Evolutionary conservation across 345 rosid genomes (phyloP).

Genomic region (Syzygium aromaticum): DNA sequence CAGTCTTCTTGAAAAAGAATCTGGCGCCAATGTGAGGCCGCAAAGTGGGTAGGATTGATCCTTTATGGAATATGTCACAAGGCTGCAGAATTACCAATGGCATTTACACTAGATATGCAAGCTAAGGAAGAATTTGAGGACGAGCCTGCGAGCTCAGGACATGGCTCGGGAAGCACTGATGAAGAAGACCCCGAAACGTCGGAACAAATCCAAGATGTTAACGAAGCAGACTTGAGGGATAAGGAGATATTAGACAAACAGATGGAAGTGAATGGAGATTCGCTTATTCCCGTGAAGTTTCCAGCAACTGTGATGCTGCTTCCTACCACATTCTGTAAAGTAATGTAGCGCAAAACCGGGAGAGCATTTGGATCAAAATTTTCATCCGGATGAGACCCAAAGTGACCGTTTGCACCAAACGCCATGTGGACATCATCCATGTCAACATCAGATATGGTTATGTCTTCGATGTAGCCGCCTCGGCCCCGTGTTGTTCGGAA

Average conservation of each 20-base stretch:
- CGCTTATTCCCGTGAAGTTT: constrained; percentile 60
- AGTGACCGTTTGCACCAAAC: constrained; percentile 45
- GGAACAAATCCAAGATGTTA: constrained; percentile 58
- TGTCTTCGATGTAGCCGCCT: constrained; percentile 69
- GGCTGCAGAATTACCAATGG: constrained; percentile 26
- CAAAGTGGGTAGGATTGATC: constrained; percentile 11
- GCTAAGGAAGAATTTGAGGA: constrained; percentile 17
- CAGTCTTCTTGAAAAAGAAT: constrained; percentile 31
- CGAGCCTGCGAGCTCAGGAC: constrained; percentile 39
- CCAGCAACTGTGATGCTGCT: constrained; percentile 50
- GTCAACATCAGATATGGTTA: constrained; percentile 38
- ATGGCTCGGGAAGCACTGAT: constrained; percentile 60
- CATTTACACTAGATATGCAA: constrained; percentile 12
- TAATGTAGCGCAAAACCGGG: constrained; percentile 37
- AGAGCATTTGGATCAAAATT: constrained; percentile 61
- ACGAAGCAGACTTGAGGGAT: constrained; percentile 18
- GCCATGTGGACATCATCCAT: constrained; percentile 34
- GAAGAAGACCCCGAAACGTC: constrained; percentile 64
- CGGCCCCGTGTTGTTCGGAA: constrained; percentile 74
- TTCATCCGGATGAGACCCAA: constrained; percentile 80
- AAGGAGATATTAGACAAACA: constrained; percentile 54
- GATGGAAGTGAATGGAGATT: constrained; percentile 66
- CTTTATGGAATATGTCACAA: constrained; percentile 24
- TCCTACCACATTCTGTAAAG: constrained; percentile 47
- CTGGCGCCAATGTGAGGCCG: constrained; percentile 13